Conservation (phyloP, 2,329 filamentous ascomycete species). For the Diaporthe aspalathi region DNA sequence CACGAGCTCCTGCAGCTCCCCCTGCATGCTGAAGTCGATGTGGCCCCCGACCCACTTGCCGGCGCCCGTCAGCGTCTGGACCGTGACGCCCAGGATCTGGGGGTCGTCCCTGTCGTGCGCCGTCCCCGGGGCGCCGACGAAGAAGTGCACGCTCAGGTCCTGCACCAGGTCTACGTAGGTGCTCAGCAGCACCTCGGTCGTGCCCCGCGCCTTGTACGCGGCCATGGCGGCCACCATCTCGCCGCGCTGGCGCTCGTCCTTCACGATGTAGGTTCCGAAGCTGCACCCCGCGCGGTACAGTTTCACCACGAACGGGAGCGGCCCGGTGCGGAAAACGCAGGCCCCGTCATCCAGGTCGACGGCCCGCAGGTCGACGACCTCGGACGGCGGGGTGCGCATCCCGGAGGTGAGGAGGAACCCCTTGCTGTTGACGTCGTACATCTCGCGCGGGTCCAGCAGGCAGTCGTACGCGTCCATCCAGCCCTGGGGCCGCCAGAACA, state of each 20-base stretch:
- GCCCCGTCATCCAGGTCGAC: constrained; percentile 28
- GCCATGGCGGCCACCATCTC: constrained; percentile 37
- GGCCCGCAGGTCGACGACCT: constrained; percentile 36
- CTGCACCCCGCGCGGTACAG: constrained; percentile 43
- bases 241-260: constrained; percentile 34
- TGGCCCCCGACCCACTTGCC: constrained; percentile 43
- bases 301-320: constrained; percentile 43
- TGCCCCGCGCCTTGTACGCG: constrained; percentile 39
- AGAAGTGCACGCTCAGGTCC: constrained; percentile 43
- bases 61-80: constrained; percentile 41
- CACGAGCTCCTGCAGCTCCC: constrained; percentile 36
- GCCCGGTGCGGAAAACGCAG: constrained; percentile 33
- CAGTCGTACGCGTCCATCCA: constrained; percentile 43
- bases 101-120: constrained; percentile 39
- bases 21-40: constrained; percentile 43
- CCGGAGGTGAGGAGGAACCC: constrained; percentile 41
- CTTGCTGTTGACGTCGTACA: constrained; percentile 44
- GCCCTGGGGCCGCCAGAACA: constrained; percentile 44
- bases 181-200: constrained; percentile 41
- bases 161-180: constrained; percentile 42
- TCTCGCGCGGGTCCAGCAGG: constrained; percentile 41
- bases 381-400: constrained; percentile 41
- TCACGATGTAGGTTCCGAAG: constrained; percentile 44
- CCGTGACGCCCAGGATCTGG: constrained; percentile 42
- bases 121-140: constrained; percentile 41